phyloP scores from a whole-genome alignment of 306 rosid species.

The Prunus mongolica region DNA sequence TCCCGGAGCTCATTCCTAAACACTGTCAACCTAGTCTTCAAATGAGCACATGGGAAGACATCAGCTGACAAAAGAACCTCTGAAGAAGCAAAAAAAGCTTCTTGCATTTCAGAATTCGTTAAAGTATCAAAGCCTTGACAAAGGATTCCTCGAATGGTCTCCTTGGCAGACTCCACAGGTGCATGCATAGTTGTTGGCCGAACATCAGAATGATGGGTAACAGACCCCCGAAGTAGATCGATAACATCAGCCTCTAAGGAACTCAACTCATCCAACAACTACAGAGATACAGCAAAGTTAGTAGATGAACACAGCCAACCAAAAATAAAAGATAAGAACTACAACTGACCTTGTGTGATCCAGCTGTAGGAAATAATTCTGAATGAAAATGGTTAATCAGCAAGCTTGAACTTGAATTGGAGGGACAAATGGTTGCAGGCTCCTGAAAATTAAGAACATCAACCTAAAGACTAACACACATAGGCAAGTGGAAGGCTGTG shows the following conservation, averaged over 20 bases:
- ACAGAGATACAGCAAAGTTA: background rate
- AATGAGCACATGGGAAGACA: background rate
- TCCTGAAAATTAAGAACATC: background rate
- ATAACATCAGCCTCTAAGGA: background rate
- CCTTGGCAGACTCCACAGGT: background rate
- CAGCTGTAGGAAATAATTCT: background rate
- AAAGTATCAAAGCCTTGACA: background rate
- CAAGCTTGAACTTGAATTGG: background rate
- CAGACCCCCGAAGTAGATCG: background rate
- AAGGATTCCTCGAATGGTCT: background rate
- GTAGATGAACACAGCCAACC: background rate
- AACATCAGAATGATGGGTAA: background rate
- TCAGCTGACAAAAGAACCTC: background rate
- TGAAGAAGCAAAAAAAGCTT: background rate
- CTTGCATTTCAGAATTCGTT: background rate
- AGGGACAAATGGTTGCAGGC: background rate
- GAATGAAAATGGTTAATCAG: background rate
- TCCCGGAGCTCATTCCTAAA: background rate
- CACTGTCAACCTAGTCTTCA: background rate
- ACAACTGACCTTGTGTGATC: background rate
- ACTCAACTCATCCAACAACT: background rate
- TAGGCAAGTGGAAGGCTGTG: background rate
- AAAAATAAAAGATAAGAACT: background rate
- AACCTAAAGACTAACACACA: background rate
- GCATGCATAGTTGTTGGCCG: background rate